phyloP scores from a whole-genome alignment of 176 grass and related monocot genomes.

The Chloris gayana region DNA sequence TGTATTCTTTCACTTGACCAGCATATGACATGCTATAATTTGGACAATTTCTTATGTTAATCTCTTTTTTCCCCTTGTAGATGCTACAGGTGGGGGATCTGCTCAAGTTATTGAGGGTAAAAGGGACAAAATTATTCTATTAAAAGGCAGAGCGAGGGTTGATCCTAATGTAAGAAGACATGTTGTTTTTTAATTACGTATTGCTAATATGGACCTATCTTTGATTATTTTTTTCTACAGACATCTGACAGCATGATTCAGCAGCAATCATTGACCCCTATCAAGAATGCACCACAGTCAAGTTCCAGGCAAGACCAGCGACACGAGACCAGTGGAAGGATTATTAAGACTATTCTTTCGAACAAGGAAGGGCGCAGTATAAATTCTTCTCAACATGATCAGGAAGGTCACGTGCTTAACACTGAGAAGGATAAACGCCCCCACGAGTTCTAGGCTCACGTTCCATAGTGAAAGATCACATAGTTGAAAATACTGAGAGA shows the following conservation, averaged over 20 bases:
- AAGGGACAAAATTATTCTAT: conserved; percentile 79
- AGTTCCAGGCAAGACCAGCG: conserved; percentile 63
- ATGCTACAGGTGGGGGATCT: conserved; percentile 54
- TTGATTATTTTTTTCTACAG: conserved; percentile 42
- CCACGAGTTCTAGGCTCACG: conserved; percentile 54
- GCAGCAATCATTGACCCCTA: conserved; percentile 43
- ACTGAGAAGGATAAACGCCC: conserved; percentile 68
- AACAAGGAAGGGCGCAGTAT: conserved; percentile 62
- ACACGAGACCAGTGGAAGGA: conserved; percentile 61
- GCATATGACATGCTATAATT: not conserved
- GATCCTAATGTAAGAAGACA: conserved; percentile 60
- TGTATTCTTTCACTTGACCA: conserved; percentile 5
- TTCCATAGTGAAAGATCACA: conserved; percentile 51
- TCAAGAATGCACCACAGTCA: conserved; percentile 46
- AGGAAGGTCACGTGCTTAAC: conserved; percentile 45
- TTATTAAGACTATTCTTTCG: conserved; percentile 72
- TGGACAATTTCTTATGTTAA: conserved; percentile 25
- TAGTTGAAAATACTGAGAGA: conserved; percentile 75
- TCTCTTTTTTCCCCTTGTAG: conserved; percentile 38
- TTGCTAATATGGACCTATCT: conserved; percentile 25
- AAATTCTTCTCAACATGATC: conserved; percentile 58
- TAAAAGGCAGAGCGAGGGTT: conserved; percentile 82
- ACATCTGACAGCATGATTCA: conserved; percentile 53
- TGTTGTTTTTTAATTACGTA: conserved; percentile 15
- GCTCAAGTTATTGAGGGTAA: conserved; percentile 55